phyloP scores from a whole-genome alignment of 2,329 filamentous ascomycete genomes.

The Aspergillus luchuensis region DNA sequence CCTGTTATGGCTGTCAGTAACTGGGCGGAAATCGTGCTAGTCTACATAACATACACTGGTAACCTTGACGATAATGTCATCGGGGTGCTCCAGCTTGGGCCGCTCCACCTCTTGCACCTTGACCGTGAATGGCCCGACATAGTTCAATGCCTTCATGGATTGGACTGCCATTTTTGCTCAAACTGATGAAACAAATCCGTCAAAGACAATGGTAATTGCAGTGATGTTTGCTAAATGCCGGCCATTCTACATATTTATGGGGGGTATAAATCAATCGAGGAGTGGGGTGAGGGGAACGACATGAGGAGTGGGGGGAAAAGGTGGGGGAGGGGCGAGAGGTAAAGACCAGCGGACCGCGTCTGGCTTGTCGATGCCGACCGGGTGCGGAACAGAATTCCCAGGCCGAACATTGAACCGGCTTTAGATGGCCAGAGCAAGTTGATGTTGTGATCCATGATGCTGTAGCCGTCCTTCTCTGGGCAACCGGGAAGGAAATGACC shows the following conservation, averaged over 20 bases:
- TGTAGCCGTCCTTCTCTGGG: no score
- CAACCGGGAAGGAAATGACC: no score
- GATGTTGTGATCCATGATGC: no score
- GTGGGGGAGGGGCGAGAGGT: no score
- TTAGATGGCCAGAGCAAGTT: no score
- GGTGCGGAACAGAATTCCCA: no score
- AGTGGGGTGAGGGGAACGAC: background rate
- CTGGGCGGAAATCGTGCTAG: background rate
- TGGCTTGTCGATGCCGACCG: no score
- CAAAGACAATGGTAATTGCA: no score
- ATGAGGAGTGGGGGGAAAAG: background rate
- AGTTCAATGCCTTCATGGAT: slow-evolving; percentile 65
- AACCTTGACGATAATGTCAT: slow-evolving; percentile 66
- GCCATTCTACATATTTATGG: background rate
- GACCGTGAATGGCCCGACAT: slow-evolving; percentile 63
- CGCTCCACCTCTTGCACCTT: slow-evolving; percentile 62
- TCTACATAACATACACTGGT: slow-evolving; percentile 56
- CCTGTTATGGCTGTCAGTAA: slow-evolving; percentile 11
- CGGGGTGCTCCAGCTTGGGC: slow-evolving; percentile 63
- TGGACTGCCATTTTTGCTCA: slow-evolving; percentile 19
- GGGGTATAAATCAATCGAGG: background rate
- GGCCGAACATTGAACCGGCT: no score
- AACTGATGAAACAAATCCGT: no score
- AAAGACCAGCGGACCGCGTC: no score
- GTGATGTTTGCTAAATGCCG: no score